phyloP scores from a whole-genome alignment of 2,329 filamentous ascomycete species.

The Aspergillus sp. region DNA sequence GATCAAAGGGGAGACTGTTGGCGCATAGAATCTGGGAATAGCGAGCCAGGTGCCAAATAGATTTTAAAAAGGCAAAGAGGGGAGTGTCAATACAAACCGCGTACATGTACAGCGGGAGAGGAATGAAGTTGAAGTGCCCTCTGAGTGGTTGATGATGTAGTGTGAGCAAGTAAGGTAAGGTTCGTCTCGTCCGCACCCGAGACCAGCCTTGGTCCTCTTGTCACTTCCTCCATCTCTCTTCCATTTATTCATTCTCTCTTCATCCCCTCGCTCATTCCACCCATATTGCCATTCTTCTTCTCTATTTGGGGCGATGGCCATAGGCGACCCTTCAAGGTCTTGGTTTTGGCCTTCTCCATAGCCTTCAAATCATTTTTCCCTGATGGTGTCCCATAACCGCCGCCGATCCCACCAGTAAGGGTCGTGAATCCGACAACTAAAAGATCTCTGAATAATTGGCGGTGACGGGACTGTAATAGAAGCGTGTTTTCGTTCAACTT shows the following conservation, averaged over 20 bases:
- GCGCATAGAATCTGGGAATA: not conserved
- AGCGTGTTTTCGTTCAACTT: not conserved
- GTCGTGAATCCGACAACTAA: not conserved
- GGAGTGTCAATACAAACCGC: not conserved
- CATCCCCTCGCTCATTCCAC: not conserved
- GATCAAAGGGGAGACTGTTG: not conserved
- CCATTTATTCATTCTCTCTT: not conserved
- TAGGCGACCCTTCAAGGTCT: not conserved
- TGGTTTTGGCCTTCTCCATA: not conserved
- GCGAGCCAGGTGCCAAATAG: not conserved
- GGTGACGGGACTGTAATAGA: not conserved
- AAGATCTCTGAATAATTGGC: not conserved
- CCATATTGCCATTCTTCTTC: not conserved
- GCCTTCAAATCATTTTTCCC: not conserved
- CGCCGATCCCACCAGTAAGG: not conserved
- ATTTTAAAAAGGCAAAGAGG: not conserved
- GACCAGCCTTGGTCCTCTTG: conserved; percentile 17
- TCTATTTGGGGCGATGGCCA: not conserved
- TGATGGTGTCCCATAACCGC: not conserved
- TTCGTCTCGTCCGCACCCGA: conserved; percentile 6
- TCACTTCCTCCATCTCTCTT: not conserved
- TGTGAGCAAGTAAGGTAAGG: conserved; percentile 4
- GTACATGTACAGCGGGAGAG: no score
- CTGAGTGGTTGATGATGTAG: not conserved
- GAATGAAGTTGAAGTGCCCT: not conserved